A percentile compares a stretch with the other conserved stretches of the same genome.
These are phyloP conservation scores for Artemisia argyi DNA, from an alignment of 129 eudicot species.

Conservation along the genomic window DNA sequence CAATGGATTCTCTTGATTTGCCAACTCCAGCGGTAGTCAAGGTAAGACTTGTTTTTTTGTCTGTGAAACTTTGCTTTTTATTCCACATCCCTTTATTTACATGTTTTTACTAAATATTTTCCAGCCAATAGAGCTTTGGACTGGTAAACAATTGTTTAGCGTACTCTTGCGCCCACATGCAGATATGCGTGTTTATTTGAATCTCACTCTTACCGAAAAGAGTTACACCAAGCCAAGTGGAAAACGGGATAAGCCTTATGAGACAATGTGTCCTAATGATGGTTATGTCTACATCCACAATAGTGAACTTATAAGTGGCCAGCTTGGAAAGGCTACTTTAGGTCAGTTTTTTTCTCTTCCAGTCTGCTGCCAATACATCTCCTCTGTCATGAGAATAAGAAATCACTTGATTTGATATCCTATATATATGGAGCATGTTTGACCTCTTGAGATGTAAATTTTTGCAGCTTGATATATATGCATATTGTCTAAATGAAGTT, in stretches of 20 bases:
- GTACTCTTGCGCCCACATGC: slow-evolving; percentile 87
- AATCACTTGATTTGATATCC: background rate
- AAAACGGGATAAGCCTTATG: slow-evolving; percentile 38
- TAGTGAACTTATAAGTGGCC: slow-evolving; percentile 92
- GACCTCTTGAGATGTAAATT: background rate
- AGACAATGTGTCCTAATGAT: slow-evolving; percentile 87
- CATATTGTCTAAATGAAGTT: background rate
- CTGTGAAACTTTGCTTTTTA: background rate
- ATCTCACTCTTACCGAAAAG: slow-evolving; percentile 78
- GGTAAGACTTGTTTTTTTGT: slow-evolving; percentile 40
- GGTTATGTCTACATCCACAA: slow-evolving; percentile 85
- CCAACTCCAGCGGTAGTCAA: slow-evolving; percentile 87
- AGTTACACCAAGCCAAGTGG: slow-evolving; percentile 45
- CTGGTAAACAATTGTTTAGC: slow-evolving; percentile 91
- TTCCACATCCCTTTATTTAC: background rate
- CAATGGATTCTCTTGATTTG: slow-evolving; percentile 85
- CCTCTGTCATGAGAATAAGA: background rate
- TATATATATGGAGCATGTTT: background rate
- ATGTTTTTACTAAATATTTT: slow-evolving; percentile 27
- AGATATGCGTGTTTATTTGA: slow-evolving; percentile 79
- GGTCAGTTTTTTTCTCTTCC: slow-evolving; percentile 46
- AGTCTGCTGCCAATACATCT: background rate
- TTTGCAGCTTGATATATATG: background rate
- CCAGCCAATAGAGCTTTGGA: slow-evolving; percentile 98
- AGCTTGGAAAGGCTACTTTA: slow-evolving; percentile 94